Evolutionary conservation across 495 filamentous ascomycete genomes (phyloP).

Genomic region (Talaromyces ruber): DNA sequence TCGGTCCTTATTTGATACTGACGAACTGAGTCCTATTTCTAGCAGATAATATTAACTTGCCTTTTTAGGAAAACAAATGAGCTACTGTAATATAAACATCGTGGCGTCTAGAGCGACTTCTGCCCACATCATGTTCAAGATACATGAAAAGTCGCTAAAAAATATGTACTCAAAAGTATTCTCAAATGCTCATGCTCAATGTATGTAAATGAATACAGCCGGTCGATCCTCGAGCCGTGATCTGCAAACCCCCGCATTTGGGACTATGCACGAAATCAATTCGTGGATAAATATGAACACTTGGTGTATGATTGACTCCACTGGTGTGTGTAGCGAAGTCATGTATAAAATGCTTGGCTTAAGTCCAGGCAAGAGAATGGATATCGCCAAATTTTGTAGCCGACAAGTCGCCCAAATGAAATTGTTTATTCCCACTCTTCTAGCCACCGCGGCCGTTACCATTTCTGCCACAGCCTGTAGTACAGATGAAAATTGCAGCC

Average conservation of each 20-base stretch:
- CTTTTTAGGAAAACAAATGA: not conserved
- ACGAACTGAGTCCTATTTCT: no score
- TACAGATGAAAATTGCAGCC: constrained; percentile 32
- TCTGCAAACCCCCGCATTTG: not conserved
- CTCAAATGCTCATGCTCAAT: not conserved
- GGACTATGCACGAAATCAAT: not conserved
- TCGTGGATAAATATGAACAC: not conserved
- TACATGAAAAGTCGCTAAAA: not conserved
- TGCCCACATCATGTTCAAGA: not conserved
- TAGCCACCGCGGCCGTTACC: not conserved
- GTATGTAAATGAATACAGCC: not conserved
- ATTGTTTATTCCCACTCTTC: not conserved
- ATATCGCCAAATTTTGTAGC: not conserved
- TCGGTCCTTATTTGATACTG: no score
- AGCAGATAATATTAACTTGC: no score
- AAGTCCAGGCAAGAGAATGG: not conserved
- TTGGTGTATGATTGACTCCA: not conserved
- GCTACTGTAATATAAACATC: not conserved
- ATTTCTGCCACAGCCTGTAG: constrained; percentile 8
- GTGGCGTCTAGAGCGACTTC: not conserved
- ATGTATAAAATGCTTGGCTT: not conserved
- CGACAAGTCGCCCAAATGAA: not conserved
- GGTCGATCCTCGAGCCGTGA: not conserved
- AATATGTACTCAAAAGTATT: not conserved
- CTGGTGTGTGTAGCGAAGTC: not conserved